These are phyloP conservation scores for Tuber calosporum DNA, from an alignment of 495 filamentous ascomycete genomes.

Conservation along the genomic window DNA sequence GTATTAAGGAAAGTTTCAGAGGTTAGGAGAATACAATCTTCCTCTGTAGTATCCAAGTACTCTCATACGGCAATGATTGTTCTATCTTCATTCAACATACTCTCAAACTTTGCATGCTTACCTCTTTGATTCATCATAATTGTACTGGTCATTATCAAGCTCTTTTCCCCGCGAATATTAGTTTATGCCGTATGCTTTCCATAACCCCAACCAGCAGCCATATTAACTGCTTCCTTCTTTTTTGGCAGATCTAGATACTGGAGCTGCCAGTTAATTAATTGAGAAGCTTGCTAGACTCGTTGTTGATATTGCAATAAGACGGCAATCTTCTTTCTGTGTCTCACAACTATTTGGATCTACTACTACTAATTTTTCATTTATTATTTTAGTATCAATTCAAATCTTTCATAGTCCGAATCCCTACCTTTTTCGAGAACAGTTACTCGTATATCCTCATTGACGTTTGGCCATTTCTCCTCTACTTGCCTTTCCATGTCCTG, in stretches of 20 bases:
- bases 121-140: neutral
- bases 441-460: too few relatives aligned
- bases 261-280: conserved; percentile 7
- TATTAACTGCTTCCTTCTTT: neutral
- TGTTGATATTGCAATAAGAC: neutral
- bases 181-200: neutral
- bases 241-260: neutral
- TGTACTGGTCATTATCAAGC: neutral
- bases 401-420: too few relatives aligned
- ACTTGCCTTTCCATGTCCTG: too few relatives aligned
- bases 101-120: neutral
- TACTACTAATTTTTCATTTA: too few relatives aligned
- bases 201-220: neutral
- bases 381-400: too few relatives aligned
- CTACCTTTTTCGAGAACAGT: too few relatives aligned
- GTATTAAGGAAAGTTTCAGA: too few relatives aligned
- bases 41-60: neutral
- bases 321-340: too few relatives aligned
- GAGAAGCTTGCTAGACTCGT: neutral
- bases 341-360: too few relatives aligned
- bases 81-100: neutral
- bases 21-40: neutral
- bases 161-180: neutral
- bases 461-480: too few relatives aligned
- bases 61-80: neutral